Evolutionary conservation across 2,329 filamentous ascomycete genomes (phyloP).

Genomic region (Colletotrichum orbiculare): DNA sequence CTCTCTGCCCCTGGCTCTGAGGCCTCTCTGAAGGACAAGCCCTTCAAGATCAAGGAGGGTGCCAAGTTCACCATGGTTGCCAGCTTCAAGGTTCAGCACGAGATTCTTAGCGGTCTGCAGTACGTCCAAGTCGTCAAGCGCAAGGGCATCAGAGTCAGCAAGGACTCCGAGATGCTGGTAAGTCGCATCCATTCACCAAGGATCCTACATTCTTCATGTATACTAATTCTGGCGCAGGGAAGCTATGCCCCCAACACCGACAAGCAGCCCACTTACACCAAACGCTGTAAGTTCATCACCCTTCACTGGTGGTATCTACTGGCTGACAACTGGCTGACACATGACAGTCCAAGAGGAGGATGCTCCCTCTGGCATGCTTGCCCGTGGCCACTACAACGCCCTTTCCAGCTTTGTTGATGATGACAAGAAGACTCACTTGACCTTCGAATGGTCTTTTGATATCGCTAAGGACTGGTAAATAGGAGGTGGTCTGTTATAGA

Average conservation of each 20-base stretch:
- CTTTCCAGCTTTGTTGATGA: conserved; percentile 94
- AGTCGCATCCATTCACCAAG: conserved; percentile 47
- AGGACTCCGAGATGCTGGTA: conserved; percentile 98
- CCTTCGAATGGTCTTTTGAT: conserved; percentile 96
- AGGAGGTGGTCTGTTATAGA: neutral
- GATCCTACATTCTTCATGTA: conserved; percentile 31
- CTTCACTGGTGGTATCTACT: neutral
- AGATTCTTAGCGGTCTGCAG: conserved; percentile 94
- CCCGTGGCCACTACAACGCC: conserved; percentile 90
- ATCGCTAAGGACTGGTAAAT: conserved; percentile 94
- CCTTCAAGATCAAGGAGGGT: conserved; percentile 98
- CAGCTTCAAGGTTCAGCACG: conserved; percentile 94
- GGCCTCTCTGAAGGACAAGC: conserved; percentile 84
- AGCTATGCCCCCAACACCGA: conserved; percentile 95
- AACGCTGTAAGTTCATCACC: conserved; percentile 80
- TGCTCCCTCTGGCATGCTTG: conserved; percentile 90
- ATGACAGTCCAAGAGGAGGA: conserved; percentile 87
- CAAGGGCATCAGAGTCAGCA: conserved; percentile 86
- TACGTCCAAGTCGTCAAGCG: conserved; percentile 95
- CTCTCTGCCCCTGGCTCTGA: conserved; percentile 80
- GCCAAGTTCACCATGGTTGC: conserved; percentile 94
- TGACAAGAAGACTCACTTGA: conserved; percentile 88
- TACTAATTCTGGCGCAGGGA: conserved; percentile 65
- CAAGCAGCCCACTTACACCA: conserved; percentile 85
- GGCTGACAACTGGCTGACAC: conserved; percentile 36